Evolutionary conservation across 306 rosid species (phyloP).

Genomic region (Cyamopsis tetragonoloba): DNA sequence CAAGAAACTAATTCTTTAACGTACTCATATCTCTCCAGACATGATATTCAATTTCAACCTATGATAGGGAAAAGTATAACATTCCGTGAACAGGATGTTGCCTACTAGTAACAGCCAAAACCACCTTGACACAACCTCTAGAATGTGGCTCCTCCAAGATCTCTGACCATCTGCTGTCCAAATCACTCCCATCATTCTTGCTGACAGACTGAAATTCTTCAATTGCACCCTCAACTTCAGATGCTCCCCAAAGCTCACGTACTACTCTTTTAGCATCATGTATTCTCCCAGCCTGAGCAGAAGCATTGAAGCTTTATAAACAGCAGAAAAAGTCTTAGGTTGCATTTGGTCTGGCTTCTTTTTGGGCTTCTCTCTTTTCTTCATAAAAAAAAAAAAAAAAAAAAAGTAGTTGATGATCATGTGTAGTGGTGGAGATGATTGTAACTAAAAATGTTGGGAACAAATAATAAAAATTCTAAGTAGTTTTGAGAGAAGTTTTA

Average conservation of each 20-base stretch:
- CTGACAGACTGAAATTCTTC: conserved; percentile 69
- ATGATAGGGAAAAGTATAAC: background rate
- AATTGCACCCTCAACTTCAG: conserved; percentile 72
- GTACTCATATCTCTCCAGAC: conserved; percentile 8
- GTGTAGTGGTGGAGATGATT: too few relatives aligned
- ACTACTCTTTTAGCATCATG: conserved; percentile 61
- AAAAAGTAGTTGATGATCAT: too few relatives aligned
- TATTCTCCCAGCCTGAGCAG: conserved; percentile 63
- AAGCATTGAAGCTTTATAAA: conserved; percentile 14
- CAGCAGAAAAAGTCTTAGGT: conserved; percentile 15
- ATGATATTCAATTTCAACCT: background rate
- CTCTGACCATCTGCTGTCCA: conserved; percentile 70
- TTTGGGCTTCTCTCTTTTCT: too few relatives aligned
- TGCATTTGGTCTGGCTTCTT: too few relatives aligned
- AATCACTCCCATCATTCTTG: conserved; percentile 72
- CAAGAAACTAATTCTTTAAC: background rate
- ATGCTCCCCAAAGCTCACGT: conserved; percentile 73
- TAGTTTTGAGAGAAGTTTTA: too few relatives aligned
- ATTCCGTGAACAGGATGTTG: conserved; percentile 2
- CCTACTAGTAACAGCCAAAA: conserved; percentile 30
- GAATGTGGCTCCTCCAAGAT: conserved; percentile 74
- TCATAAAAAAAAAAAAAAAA: too few relatives aligned
- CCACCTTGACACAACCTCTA: conserved; percentile 89
- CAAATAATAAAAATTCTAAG: too few relatives aligned
- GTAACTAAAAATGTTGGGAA: too few relatives aligned